Evolutionary conservation across 768 basidiomycete genomes (phyloP).

Genomic region (Lentinula sp.): DNA sequence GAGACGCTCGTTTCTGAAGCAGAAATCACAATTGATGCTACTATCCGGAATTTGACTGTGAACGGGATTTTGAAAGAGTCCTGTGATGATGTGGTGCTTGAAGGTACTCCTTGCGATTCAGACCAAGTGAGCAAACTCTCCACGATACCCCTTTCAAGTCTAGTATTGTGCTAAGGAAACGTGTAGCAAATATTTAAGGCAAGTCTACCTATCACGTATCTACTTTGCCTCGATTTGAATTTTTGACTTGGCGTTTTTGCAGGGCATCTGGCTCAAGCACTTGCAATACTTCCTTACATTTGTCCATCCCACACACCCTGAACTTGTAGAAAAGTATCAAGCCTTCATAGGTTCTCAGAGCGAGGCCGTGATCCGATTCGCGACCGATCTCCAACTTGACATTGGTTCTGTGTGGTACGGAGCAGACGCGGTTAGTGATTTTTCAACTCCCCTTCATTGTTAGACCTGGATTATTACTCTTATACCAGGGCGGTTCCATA

Average conservation of each 20-base stretch:
- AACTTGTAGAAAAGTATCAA: slow-evolving; percentile 35
- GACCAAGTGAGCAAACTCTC: slow-evolving; percentile 29
- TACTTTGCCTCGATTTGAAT: neutral
- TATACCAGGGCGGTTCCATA: slow-evolving; percentile 30
- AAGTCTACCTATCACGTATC: neutral
- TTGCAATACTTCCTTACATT: slow-evolving; percentile 42
- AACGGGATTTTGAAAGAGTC: slow-evolving; percentile 42
- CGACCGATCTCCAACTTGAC: slow-evolving; percentile 29
- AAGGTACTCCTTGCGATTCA: slow-evolving; percentile 33
- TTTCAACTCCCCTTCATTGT: neutral
- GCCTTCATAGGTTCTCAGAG: slow-evolving; percentile 35
- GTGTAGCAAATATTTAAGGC: slow-evolving; percentile 40
- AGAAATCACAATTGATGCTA: slow-evolving; percentile 47
- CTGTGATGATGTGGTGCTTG: slow-evolving; percentile 38
- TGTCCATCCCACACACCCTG: slow-evolving; percentile 17
- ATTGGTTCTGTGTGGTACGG: slow-evolving; percentile 41
- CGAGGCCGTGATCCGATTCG: slow-evolving; percentile 36
- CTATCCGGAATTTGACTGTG: slow-evolving; percentile 32
- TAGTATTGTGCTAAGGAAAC: neutral
- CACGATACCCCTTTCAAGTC: neutral
- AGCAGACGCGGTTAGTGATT: slow-evolving; percentile 22
- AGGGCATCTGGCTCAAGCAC: slow-evolving; percentile 50
- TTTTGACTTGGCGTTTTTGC: neutral
- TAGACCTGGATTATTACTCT: neutral
- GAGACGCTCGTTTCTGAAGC: slow-evolving; percentile 35